Conservation (phyloP, 768 basidiomycete species). For the Tricholoma furcatifolium region DNA sequence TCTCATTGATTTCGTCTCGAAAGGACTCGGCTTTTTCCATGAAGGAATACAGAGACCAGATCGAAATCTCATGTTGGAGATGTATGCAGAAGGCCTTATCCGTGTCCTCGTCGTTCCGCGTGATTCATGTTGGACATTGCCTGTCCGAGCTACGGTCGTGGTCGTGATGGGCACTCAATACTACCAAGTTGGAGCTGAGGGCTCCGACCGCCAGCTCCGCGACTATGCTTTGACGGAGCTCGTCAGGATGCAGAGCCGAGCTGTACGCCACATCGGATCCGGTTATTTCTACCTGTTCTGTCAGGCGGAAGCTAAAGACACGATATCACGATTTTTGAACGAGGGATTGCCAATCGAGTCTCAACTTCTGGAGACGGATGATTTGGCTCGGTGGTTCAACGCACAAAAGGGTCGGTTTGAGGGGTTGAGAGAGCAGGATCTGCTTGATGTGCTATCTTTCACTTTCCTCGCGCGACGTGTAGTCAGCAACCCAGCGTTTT, state of each 20-base stretch:
- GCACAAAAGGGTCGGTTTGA: slow-evolving; percentile 34
- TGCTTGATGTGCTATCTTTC: slow-evolving; percentile 76
- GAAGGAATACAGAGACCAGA: slow-evolving; percentile 68
- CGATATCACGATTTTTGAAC: slow-evolving; percentile 78
- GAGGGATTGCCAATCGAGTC: slow-evolving; percentile 93
- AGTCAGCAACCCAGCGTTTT: slow-evolving; percentile 81
- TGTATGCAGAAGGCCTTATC: slow-evolving; percentile 79
- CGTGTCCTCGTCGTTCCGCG: slow-evolving; percentile 80
- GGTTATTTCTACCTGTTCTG: slow-evolving; percentile 87
- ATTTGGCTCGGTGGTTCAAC: slow-evolving; percentile 48
- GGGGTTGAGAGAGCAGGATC: slow-evolving; percentile 58
- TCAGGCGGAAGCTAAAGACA: slow-evolving; percentile 81
- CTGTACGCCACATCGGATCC: slow-evolving; percentile 57
- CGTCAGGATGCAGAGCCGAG: slow-evolving; percentile 88
- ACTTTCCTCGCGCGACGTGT: slow-evolving; percentile 77
- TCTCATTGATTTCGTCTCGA: slow-evolving; percentile 71
- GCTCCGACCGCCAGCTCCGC: slow-evolving; percentile 61
- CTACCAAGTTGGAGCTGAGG: slow-evolving; percentile 44
- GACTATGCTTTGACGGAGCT: slow-evolving; percentile 85
- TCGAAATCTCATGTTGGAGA: slow-evolving; percentile 68
- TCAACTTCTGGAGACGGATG: slow-evolving; percentile 50
- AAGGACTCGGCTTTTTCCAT: slow-evolving; percentile 88
- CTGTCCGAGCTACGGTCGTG: slow-evolving; percentile 77
- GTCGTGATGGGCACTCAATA: slow-evolving; percentile 95
- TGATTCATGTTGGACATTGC: slow-evolving; percentile 88